phyloP scores from a whole-genome alignment of 257 asterid genomes.

The Cordia subcordata region DNA sequence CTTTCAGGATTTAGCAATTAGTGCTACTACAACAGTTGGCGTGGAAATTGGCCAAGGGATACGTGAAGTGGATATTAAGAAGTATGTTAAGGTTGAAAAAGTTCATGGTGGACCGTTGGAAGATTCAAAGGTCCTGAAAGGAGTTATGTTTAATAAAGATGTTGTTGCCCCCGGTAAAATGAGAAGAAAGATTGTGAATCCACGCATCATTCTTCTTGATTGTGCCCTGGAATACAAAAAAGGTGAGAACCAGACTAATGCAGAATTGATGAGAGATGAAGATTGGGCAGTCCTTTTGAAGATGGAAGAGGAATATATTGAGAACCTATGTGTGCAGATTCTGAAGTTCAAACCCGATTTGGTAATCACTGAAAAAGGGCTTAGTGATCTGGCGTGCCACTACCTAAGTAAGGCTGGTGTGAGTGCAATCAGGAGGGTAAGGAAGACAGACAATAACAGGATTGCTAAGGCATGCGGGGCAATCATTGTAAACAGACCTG shows the following conservation, averaged over 20 bases:
- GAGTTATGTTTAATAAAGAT: constrained; percentile 94
- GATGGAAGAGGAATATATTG: constrained; percentile 95
- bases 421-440: constrained; percentile 88
- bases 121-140: constrained; percentile 81
- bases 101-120: constrained; percentile 96
- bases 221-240: constrained; percentile 95
- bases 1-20: constrained; percentile 81
- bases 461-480: constrained; percentile 98
- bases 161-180: constrained; percentile 97
- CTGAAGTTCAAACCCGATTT: constrained; percentile 84
- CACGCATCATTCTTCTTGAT: constrained; percentile 91
- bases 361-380: constrained; percentile 88
- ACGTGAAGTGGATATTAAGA: constrained; percentile 92
- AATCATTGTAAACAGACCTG: constrained; percentile 87
- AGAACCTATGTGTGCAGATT: constrained; percentile 65
- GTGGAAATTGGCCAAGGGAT: constrained; percentile 88
- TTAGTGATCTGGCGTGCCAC: constrained; percentile 90
- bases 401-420: constrained; percentile 92
- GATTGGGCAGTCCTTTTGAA: constrained; percentile 88
- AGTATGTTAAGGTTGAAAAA: constrained; percentile 93
- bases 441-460: constrained; percentile 89
- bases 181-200: constrained; percentile 80
- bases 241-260: constrained; percentile 97
- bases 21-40: constrained; percentile 83
- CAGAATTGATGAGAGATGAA: constrained; percentile 86